Percentiles rank a stretch among this genome's conserved stretches.
phyloP scores from a whole-genome alignment of 305 asterid genomes.

The Fraxinus sp. region DNA sequence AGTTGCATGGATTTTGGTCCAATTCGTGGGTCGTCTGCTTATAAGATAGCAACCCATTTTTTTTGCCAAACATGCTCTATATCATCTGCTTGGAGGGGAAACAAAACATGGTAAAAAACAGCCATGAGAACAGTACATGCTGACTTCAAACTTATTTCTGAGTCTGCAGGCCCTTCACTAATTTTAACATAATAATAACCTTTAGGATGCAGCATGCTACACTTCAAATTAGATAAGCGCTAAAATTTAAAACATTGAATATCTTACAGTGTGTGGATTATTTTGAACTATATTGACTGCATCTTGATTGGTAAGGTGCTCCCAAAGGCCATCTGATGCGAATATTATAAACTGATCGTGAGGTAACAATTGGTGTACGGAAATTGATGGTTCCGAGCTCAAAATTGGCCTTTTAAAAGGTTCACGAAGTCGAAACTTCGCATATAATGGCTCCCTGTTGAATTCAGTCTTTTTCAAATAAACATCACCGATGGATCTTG shows the following conservation, averaged over 20 bases:
- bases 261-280: conserved; percentile 63
- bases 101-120: not conserved
- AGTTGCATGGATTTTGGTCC: not conserved
- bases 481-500: conserved; percentile 90
- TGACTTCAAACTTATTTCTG: not conserved
- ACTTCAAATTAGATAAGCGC: not conserved
- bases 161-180: not conserved
- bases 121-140: not conserved
- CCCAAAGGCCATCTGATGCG: conserved; percentile 96
- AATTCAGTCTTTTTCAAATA: conserved; percentile 75
- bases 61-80: not conserved
- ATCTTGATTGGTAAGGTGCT: conserved; percentile 84
- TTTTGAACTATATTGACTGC: conserved; percentile 84
- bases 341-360: conserved; percentile 79
- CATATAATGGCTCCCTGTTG: conserved; percentile 83
- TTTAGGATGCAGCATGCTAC: not conserved
- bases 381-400: conserved; percentile 80
- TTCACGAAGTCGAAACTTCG: conserved; percentile 72
- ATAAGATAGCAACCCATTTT: not conserved
- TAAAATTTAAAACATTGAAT: conserved; percentile 10
- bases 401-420: conserved; percentile 70
- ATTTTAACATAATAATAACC: not conserved
- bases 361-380: conserved; percentile 62
- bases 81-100: not conserved
- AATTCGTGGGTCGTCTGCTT: not conserved